phyloP scores from a whole-genome alignment of 441 rosid species.

The Metrosideros polymorpha region DNA sequence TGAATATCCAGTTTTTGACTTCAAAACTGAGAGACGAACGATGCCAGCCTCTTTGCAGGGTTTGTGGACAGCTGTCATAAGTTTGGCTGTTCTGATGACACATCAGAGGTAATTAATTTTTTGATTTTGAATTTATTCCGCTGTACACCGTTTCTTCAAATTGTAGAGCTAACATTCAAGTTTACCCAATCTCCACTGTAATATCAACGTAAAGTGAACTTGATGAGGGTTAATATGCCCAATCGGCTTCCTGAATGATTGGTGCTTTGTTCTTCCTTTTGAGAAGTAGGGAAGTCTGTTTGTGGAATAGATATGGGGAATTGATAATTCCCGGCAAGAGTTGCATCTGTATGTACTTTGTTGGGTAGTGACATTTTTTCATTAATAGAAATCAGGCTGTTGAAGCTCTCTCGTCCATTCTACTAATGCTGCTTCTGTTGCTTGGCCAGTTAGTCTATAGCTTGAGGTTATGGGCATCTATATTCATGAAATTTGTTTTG shows the following conservation, averaged over 20 bases:
- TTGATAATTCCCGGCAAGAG: neutral
- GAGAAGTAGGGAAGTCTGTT: neutral
- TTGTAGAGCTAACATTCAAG: constrained; percentile 25
- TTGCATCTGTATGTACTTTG: neutral
- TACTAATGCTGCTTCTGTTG: neutral
- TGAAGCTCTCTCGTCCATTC: neutral
- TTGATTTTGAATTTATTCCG: constrained; percentile 10
- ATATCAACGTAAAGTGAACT: constrained; percentile 18
- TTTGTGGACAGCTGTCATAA: neutral
- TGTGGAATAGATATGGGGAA: neutral
- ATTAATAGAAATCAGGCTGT: neutral
- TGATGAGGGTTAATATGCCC: constrained; percentile 5
- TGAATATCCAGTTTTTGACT: constrained; percentile 12
- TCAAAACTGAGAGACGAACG: constrained; percentile 4
- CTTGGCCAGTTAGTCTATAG: neutral
- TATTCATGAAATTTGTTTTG: neutral
- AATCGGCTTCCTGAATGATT: constrained; percentile 16
- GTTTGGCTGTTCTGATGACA: constrained; percentile 10
- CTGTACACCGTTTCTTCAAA: constrained; percentile 9
- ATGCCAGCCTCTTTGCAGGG: constrained; percentile 5
- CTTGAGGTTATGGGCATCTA: neutral
- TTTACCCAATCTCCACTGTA: constrained; percentile 18
- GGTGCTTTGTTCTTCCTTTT: neutral
- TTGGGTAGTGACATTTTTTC: neutral
- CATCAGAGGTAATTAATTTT: constrained; percentile 13